Base-by-base conservation (phyloP, 441 rosid genomes). In the Macaranga tanarius region DNA sequence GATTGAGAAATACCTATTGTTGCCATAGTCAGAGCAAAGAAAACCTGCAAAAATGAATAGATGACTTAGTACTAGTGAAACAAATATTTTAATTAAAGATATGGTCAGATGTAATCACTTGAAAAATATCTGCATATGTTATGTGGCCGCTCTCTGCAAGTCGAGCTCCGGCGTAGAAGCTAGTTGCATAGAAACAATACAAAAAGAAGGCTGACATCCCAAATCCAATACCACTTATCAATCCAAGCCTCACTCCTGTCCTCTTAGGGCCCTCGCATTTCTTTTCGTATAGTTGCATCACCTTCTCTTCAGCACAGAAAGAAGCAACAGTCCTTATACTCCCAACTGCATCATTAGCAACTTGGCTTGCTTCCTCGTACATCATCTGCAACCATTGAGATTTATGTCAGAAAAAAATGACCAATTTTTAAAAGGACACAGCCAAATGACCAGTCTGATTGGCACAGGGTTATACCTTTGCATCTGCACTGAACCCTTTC, bases 281-380 rank as follows among this genome's bases (percentile, higher is more conserved):
- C 79, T 76, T 76, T 68, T 72, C 45, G 66, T 92, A 92, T 63
- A 86, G 82, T 67, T 92, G 63, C 87, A 84, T 85, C 79, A 91
- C 89, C 82, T 83, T 93, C 81, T 88, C 92, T 74, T 91, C 98
- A 0, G 92, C 92, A 78, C 94, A 85, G 82, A 87, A 93, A 8
- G 97, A 93, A 62, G 94, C 92, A 63, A 93, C 92, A 7, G 98
- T 91, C 80, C 97, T 84, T 55, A 91, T 93, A 70, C 91, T 87
- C 55, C 96, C 90, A 0, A 90, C 92, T 12, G 98, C 98, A 73
- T 93, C 96, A 62, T 84, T 85, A 0, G 92, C 97, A 42, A 93
- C 90, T 75, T 91, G 90, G 77, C 91, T 93, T 13, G 97, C 98
- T 77, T 93, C 94, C 83, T 91, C 94, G 4, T 91, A 93, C 90